Evolutionary conservation across 306 rosid genomes (phyloP).

Genomic region (Pterocarpus santalinus): DNA sequence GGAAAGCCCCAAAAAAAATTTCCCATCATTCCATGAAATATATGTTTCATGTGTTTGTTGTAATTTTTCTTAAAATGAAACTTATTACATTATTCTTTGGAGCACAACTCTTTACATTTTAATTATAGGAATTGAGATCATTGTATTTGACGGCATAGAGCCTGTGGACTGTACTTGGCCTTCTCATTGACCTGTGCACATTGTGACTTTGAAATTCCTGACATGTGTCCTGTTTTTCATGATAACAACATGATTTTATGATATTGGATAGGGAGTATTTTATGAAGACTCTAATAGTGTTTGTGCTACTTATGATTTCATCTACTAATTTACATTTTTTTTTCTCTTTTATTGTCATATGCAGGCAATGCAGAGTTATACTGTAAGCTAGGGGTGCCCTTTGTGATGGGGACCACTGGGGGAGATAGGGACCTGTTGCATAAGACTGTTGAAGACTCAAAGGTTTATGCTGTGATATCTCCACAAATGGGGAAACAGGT

Average conservation of each 20-base stretch:
- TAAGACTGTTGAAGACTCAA: constrained; percentile 79
- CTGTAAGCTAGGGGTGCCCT: constrained; percentile 85
- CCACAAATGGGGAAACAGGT: constrained; percentile 99
- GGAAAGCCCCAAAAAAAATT: constrained; percentile 6
- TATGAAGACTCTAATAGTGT: constrained; percentile 6
- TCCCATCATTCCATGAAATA: constrained; percentile 17
- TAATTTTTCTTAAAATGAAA: constrained; percentile 30
- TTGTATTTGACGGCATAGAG: constrained; percentile 14
- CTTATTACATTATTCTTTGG: background rate
- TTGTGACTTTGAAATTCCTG: constrained; percentile 12
- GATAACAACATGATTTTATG: constrained; percentile 13
- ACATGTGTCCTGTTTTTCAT: background rate
- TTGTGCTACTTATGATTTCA: background rate
- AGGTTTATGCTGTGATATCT: constrained; percentile 85
- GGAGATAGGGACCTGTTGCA: constrained; percentile 77
- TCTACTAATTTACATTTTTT: background rate
- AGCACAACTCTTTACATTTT: background rate
- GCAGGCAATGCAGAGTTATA: constrained; percentile 88
- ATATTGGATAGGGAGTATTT: constrained; percentile 25
- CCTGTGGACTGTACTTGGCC: constrained; percentile 26
- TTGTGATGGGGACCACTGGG: constrained; percentile 98
- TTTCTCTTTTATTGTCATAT: constrained; percentile 31
- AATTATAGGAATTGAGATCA: constrained; percentile 24
- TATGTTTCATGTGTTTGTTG: background rate
- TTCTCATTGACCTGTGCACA: constrained; percentile 20